A percentile compares a stretch with the other conserved stretches of the same genome.
Conservation (phyloP, 75 land plant genomes). For the Cryptomeria japonica region DNA sequence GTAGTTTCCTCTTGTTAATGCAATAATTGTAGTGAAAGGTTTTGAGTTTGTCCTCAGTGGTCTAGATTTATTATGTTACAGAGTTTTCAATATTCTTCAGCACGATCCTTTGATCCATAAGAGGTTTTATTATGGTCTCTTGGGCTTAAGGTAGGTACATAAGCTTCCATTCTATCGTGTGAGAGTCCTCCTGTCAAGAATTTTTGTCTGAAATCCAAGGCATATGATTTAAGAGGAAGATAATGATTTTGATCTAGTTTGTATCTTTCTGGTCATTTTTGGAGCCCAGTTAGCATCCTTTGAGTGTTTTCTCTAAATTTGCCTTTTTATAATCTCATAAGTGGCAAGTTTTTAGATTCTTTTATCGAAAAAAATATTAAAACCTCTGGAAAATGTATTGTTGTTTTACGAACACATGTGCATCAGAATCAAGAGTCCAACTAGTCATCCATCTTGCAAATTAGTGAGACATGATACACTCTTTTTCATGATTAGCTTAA, state of each 20-base stretch:
- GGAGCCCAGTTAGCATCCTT: neutral
- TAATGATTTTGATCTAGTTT: neutral
- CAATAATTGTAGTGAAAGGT: neutral
- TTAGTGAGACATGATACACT: constrained; percentile 8
- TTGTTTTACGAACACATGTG: neutral
- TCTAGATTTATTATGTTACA: neutral
- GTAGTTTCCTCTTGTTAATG: neutral
- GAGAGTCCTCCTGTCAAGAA: neutral
- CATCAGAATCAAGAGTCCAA: neutral
- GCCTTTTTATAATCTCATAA: neutral
- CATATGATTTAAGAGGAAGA: neutral
- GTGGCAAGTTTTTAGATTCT: neutral
- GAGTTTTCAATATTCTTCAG: neutral
- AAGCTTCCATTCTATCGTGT: neutral
- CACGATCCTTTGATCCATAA: neutral
- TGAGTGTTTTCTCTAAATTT: neutral
- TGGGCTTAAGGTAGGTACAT: neutral
- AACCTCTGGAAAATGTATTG: neutral
- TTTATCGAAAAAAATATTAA: neutral
- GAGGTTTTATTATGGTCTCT: neutral
- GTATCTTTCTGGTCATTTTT: neutral
- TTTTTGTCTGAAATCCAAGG: neutral
- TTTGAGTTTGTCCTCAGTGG: neutral
- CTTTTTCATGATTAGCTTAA: neutral
- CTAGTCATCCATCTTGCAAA: neutral